Percentiles rank a stretch among this genome's conserved stretches.
phyloP scores from a whole-genome alignment of 371 early-diverging fungal species.

The Choanephora cucurbitarum region DNA sequence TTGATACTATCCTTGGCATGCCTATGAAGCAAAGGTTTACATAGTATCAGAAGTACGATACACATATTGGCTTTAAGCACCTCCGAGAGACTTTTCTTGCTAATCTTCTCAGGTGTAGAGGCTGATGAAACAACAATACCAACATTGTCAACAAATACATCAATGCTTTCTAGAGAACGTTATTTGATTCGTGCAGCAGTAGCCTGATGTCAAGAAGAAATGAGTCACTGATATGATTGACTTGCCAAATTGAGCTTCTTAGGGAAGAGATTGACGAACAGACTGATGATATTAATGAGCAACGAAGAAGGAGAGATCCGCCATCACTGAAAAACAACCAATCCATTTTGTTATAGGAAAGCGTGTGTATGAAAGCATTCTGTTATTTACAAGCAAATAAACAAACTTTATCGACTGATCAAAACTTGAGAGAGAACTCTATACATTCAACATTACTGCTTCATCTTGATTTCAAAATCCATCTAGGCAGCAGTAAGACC shows the following conservation, averaged over 20 bases:
- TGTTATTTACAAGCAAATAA: too few species aligned
- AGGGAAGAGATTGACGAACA: too few species aligned
- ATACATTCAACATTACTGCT: too few species aligned
- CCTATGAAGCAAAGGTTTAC: slow-evolving; percentile 26
- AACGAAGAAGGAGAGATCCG: too few species aligned
- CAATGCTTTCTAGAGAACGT: neutral
- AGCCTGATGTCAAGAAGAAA: neutral
- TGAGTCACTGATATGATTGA: neutral
- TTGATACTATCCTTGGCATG: slow-evolving; percentile 11
- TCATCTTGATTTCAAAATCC: too few species aligned
- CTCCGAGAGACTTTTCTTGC: slow-evolving; percentile 2
- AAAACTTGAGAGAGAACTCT: too few species aligned
- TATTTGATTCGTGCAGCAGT: neutral
- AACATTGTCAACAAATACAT: neutral
- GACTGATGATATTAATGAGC: too few species aligned
- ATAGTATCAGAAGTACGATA: slow-evolving; percentile 15
- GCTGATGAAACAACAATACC: neutral
- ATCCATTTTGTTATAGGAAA: too few species aligned
- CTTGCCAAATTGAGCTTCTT: too few species aligned
- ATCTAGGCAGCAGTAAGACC: neutral
- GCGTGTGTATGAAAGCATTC: too few species aligned
- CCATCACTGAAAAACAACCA: too few species aligned
- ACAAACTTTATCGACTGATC: too few species aligned
- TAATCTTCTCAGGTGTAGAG: neutral
- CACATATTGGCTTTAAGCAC: slow-evolving; percentile 18